Evolutionary conservation across 495 filamentous ascomycete genomes (phyloP).

Genomic region (Astrothelium macrocarpum): DNA sequence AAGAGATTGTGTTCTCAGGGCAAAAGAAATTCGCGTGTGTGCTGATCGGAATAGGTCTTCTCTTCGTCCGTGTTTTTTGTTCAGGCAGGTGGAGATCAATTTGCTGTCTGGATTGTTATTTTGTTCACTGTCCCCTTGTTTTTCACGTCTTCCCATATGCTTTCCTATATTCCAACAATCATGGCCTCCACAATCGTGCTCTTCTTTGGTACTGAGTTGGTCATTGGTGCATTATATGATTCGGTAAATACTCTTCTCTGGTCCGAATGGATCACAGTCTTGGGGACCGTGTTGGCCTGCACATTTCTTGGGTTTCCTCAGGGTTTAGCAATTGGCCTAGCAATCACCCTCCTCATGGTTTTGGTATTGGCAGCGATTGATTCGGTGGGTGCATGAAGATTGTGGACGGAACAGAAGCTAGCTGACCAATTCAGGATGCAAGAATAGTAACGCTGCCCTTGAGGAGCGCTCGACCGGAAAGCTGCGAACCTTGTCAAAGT

Average conservation of each 20-base stretch:
- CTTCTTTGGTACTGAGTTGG: constrained; percentile 11
- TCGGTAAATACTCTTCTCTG: not conserved
- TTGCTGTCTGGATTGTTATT: constrained; percentile 9
- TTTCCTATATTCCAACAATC: constrained; percentile 10
- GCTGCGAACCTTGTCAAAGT: not conserved
- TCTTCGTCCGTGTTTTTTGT: constrained; percentile 11
- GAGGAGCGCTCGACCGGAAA: not conserved
- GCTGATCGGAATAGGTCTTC: not conserved
- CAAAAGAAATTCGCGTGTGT: not conserved
- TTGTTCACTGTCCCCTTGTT: constrained; percentile 6
- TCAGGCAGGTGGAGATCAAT: constrained; percentile 5
- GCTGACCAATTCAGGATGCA: not conserved
- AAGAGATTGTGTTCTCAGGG: not conserved
- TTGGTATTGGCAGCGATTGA: constrained; percentile 3
- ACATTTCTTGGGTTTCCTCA: constrained; percentile 12
- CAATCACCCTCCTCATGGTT: not conserved
- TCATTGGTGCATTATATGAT: constrained; percentile 6
- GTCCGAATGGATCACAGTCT: constrained; percentile 4
- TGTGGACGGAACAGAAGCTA: not conserved
- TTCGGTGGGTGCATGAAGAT: not conserved
- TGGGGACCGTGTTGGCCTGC: constrained; percentile 8
- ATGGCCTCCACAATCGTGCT: constrained; percentile 8
- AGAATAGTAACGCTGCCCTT: not conserved
- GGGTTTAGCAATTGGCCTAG: constrained; percentile 9
- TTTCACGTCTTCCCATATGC: constrained; percentile 6